Conservation (phyloP, 768 basidiomycete genomes). For the Tylopilus intermedius region DNA sequence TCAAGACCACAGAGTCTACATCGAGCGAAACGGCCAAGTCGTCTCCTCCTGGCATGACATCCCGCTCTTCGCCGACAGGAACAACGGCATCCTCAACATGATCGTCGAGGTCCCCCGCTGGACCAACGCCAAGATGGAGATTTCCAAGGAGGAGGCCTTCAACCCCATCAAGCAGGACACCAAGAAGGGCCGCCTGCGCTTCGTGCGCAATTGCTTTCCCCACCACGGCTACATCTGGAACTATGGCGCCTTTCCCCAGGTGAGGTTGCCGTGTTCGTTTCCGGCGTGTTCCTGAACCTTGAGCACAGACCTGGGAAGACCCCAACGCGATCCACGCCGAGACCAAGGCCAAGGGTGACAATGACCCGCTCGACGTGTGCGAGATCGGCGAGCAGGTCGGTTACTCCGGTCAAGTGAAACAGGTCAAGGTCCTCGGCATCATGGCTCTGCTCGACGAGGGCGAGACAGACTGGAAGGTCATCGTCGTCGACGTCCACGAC, state of each 20-base stretch:
- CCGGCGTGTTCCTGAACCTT: not conserved
- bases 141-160: conserved; percentile 96
- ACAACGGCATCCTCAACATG: conserved; percentile 97
- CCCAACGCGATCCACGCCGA: conserved; percentile 81
- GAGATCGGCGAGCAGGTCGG: conserved; percentile 99
- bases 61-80: conserved; percentile 95
- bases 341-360: conserved; percentile 98
- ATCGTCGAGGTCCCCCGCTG: conserved; percentile 96
- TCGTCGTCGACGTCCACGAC: conserved; percentile 94
- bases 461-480: conserved; percentile 99
- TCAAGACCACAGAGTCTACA: conserved; percentile 90
- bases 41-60: conserved; percentile 93
- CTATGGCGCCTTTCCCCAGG: conserved; percentile 99
- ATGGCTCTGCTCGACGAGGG: conserved; percentile 99
- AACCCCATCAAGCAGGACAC: conserved; percentile 99
- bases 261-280: conserved; percentile 27
- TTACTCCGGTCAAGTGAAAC: conserved; percentile 95
- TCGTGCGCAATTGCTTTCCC: conserved; percentile 99
- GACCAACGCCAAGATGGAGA: conserved; percentile 99
- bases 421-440: conserved; percentile 99
- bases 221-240: conserved; percentile 99
- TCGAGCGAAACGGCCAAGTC: conserved; percentile 84
- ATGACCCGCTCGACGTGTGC: conserved; percentile 98
- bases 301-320: conserved; percentile 91
- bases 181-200: conserved; percentile 94